Base-by-base conservation (phyloP, 805 yeast genomes). In the Teunomyces cretensis region DNA sequence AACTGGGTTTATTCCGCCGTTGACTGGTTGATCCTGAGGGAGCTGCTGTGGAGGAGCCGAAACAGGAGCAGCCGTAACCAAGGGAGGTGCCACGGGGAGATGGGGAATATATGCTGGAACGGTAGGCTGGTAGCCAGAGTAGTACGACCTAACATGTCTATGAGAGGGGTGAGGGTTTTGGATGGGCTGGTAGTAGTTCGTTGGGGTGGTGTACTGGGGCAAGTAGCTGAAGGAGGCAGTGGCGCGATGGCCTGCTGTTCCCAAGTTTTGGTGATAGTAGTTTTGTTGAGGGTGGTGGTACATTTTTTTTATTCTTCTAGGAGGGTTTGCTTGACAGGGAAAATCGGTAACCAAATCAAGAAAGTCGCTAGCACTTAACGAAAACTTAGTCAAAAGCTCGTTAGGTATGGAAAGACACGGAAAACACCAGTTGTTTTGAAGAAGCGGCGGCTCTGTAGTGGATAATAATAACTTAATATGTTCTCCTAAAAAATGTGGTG, bases 1-100 rank as follows among this genome's bases (percentile, higher is more conserved):
- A 28, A 80, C 84, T 12, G 84, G 75, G 31, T 84, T 74, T 39
- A 88, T 92, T 49, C 96, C 96, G 35, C 96, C 96, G 35, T 73
- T 62, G 3, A 68, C 61, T 41, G 32, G 48, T 17, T 41, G 46
- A 11, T 28, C 42, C 9, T 24, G 43, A 22, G 13, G 31, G 14
- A 30, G 37, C 24, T 26, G 31, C 33, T 6, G 33, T 31, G 24
- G 24, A 9, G 19, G 22, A 8, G 41, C 31, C 9, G 32, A 12
- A 4, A 16, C 24, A 6, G 41, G 41, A 13, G 32, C 41, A 9
- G 28, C 22, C 6, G 22, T 32, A 13, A 15, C 12, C 15, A 14
- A 17, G 12, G 32, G 41, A 14, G 41, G 41, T 6, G 16, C 32
- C 32, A 11, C 28, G 12, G n/a, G 22, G 8, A 12, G 28, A 11